A percentile compares a stretch with the other conserved stretches of the same genome.
Conservation (phyloP, 2,329 filamentous ascomycete genomes). For the Tolypocladium album region DNA sequence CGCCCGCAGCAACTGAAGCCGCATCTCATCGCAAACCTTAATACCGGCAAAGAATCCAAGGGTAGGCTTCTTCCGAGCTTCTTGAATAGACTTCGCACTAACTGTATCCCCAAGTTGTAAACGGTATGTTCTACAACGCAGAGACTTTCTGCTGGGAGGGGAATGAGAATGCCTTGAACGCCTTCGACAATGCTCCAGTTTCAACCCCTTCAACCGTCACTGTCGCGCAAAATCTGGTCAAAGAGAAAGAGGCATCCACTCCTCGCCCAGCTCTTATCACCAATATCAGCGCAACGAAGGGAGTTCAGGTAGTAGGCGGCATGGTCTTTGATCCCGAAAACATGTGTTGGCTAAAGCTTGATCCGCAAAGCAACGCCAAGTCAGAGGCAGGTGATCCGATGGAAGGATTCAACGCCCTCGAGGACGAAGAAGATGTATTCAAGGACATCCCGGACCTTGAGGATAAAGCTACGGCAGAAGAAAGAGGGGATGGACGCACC, state of each 20-base stretch:
- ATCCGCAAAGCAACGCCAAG: conserved; percentile 33
- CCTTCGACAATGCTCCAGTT: conserved; percentile 58
- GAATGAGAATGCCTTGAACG: conserved; percentile 74
- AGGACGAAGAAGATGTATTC: conserved; percentile 89
- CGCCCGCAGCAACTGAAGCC: conserved; percentile 62
- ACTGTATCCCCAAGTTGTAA: conserved; percentile 50
- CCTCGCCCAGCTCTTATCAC: conserved; percentile 76
- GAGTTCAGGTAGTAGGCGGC: conserved; percentile 87
- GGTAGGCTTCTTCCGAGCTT: conserved; percentile 42
- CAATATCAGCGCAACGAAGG: conserved; percentile 74
- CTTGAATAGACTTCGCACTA: conserved; percentile 11
- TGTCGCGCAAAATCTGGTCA: conserved; percentile 27
- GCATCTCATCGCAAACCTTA: conserved; percentile 79
- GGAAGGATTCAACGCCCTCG: conserved; percentile 57
- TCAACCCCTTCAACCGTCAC: conserved; percentile 39
- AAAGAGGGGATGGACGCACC: conserved; percentile 36
- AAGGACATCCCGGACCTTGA: conserved; percentile 90
- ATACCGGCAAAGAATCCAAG: conserved; percentile 63
- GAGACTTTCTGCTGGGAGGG: conserved; percentile 85
- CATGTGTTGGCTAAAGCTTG: conserved; percentile 94
- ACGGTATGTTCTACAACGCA: conserved; percentile 95
- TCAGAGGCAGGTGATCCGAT: conserved; percentile 45
- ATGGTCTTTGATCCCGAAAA: conserved; percentile 97
- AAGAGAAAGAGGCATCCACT: conserved; percentile 48
- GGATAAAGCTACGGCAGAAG: conserved; percentile 47